phyloP scores from a whole-genome alignment of 768 basidiomycete species.

The Paxillus ammoniavirescens region DNA sequence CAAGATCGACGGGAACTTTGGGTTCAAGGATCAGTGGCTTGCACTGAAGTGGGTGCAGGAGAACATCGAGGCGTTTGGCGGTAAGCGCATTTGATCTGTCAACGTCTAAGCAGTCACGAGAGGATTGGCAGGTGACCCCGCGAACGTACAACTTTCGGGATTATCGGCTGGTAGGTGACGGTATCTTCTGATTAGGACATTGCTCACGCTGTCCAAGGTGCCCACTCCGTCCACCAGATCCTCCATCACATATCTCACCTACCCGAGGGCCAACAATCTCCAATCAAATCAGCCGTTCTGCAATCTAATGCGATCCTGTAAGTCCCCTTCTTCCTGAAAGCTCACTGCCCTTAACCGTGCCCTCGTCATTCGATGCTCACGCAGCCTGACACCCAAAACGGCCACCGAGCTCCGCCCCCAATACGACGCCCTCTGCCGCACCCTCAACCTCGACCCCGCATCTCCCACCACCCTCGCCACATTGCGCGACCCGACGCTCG shows the following conservation, averaged over 20 bases:
- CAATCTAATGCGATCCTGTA: conserved; percentile 78
- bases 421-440: conserved; percentile 59
- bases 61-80: conserved; percentile 70
- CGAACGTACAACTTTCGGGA: conserved; percentile 61
- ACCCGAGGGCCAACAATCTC: conserved; percentile 52
- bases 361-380: neutral
- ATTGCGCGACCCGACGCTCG: conserved; percentile 47
- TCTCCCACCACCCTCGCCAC: conserved; percentile 46
- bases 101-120: neutral
- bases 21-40: conserved; percentile 84
- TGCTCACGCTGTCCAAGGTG: conserved; percentile 40
- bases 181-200: neutral
- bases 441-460: conserved; percentile 54
- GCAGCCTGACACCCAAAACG: conserved; percentile 57
- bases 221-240: conserved; percentile 73
- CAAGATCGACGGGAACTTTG: conserved; percentile 67
- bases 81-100: conserved; percentile 32
- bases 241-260: conserved; percentile 68
- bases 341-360: neutral
- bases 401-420: conserved; percentile 57
- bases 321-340: conserved; percentile 17
- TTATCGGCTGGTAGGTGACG: conserved; percentile 61
- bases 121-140: conserved; percentile 49
- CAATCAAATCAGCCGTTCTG: conserved; percentile 63
- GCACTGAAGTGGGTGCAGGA: conserved; percentile 70